phyloP scores from a whole-genome alignment of 768 basidiomycete species.

The Boletus vermiculosoides region DNA sequence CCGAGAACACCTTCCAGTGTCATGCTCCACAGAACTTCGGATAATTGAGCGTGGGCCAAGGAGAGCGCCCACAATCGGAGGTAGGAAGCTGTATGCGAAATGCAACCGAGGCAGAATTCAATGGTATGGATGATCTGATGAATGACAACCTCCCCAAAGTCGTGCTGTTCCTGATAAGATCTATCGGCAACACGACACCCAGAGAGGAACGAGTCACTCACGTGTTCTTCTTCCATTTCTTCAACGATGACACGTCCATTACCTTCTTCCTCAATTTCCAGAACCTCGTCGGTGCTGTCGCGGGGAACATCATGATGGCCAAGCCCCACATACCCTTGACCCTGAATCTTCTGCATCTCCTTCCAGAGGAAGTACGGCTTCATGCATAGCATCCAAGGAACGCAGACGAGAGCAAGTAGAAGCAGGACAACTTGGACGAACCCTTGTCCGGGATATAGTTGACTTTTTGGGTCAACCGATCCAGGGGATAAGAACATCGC shows the following conservation, averaged over 20 bases:
- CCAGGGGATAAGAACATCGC: conserved; percentile 95
- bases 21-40: conserved; percentile 92
- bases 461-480: conserved; percentile 59
- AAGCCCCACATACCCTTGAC: conserved; percentile 79
- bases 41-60: conserved; percentile 95
- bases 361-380: conserved; percentile 93
- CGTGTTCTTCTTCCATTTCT: conserved; percentile 67
- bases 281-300: conserved; percentile 55
- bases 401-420: conserved; percentile 77
- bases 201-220: conserved; percentile 39
- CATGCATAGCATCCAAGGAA: conserved; percentile 90
- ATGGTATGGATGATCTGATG: conserved; percentile 99
- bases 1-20: conserved; percentile 65
- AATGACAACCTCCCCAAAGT: conserved; percentile 92
- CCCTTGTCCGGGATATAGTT: conserved; percentile 87
- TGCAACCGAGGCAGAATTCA: conserved; percentile 98
- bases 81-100: conserved; percentile 94
- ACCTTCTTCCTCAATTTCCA: conserved; percentile 82
- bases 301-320: conserved; percentile 56
- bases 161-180: conserved; percentile 67
- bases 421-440: conserved; percentile 79
- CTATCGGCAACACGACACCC: conserved; percentile 5
- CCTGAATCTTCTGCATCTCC: conserved; percentile 82
- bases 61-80: conserved; percentile 97
- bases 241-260: conserved; percentile 73